These are phyloP conservation scores for Apophysomyces sp. DNA, from an alignment of 371 early-diverging fungal genomes.

Conservation along the genomic window DNA sequence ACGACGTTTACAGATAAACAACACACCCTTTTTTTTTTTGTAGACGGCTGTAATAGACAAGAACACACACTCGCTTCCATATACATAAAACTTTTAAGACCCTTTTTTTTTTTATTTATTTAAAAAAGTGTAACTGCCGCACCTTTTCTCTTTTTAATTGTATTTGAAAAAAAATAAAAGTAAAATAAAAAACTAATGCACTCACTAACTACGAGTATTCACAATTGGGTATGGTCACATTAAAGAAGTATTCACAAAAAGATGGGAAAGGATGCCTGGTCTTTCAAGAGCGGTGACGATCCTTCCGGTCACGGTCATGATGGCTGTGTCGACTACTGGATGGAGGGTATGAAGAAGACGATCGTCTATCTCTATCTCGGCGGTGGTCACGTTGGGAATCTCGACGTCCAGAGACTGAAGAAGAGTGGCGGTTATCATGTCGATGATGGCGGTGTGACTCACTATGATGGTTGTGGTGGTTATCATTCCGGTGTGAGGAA, in stretches of 20 bases:
- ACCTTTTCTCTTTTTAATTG: too few relatives aligned
- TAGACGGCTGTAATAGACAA: too few relatives aligned
- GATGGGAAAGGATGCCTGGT: neutral
- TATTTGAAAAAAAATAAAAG: neutral
- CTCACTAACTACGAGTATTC: neutral
- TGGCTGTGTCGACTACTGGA: neutral
- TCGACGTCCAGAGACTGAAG: neutral
- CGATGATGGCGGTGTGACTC: neutral
- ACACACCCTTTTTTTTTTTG: too few relatives aligned
- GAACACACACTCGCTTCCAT: too few relatives aligned
- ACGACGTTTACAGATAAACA: too few relatives aligned
- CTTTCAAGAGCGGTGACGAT: neutral
- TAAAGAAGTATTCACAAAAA: neutral
- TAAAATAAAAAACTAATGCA: neutral
- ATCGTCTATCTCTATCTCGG: neutral
- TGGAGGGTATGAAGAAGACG: neutral
- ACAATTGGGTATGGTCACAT: conserved; percentile 3
- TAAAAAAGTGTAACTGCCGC: too few relatives aligned
- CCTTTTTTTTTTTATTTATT: too few relatives aligned
- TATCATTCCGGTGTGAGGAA: neutral
- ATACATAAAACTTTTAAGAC: too few relatives aligned
- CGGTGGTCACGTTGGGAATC: neutral
- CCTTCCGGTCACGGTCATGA: neutral
- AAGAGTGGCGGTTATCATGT: neutral
- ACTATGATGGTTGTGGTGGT: neutral